phyloP scores from a whole-genome alignment of 2,329 filamentous ascomycete genomes.

The Fusarium musae region DNA sequence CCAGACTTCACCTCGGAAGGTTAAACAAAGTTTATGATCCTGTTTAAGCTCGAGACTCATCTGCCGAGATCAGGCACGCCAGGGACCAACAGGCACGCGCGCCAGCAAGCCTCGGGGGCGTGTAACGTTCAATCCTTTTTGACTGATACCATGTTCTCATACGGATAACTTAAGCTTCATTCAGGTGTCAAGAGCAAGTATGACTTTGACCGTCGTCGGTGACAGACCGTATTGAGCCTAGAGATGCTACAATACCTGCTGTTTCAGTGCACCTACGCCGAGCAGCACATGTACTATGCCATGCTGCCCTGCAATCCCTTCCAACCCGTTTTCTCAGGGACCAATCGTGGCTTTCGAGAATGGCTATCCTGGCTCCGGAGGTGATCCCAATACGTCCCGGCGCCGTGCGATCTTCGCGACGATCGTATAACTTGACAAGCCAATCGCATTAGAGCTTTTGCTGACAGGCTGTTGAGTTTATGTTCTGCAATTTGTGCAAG shows the following conservation, averaged over 20 bases:
- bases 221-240: constrained; percentile 30
- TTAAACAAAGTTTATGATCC: constrained; percentile 18
- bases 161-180: constrained; percentile 28
- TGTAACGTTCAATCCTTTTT: constrained; percentile 12
- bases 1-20: constrained; percentile 5
- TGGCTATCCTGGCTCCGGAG: constrained; percentile 36
- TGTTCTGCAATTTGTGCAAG: constrained; percentile 15
- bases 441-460: constrained; percentile 49
- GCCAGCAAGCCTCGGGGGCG: constrained; percentile 30
- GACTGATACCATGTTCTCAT: constrained; percentile 12
- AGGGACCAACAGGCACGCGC: constrained; percentile 29
- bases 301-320: constrained; percentile 18
- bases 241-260: constrained; percentile 36
- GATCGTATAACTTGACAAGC: constrained; percentile 46
- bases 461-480: constrained; percentile 38
- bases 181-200: constrained; percentile 30
- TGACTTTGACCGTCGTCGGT: constrained; percentile 33
- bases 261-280: constrained; percentile 26
- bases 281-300: constrained; percentile 21
- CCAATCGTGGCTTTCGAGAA: constrained; percentile 34
- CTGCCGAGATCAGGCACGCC: constrained; percentile 36
- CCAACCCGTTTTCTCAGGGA: constrained; percentile 22
- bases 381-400: constrained; percentile 42
- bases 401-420: constrained; percentile 43
- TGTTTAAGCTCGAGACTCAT: constrained; percentile 16